A percentile compares a stretch with the other conserved stretches of the same genome.
phyloP scores from a whole-genome alignment of 139 green algal genomes.

The Volvox africanus region DNA sequence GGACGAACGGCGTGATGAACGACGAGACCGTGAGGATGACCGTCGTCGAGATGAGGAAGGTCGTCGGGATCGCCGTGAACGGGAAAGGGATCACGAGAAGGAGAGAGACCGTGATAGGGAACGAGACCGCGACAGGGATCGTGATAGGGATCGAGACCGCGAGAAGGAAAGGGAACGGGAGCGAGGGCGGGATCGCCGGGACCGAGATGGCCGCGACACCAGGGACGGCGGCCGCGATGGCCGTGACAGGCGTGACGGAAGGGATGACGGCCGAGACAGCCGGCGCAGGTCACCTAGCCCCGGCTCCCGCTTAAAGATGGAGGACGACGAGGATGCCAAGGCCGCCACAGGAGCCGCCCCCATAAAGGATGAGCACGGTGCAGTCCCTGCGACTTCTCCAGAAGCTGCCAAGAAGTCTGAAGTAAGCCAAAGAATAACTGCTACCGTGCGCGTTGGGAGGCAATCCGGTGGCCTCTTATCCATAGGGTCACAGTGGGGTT shows the following conservation, averaged over 20 bases:
- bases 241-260: slow-evolving; percentile 35
- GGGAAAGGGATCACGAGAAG: slow-evolving; percentile 9
- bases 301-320: slow-evolving; percentile 10
- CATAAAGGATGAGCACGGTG: neutral
- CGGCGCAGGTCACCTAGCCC: slow-evolving; percentile 22
- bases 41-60: slow-evolving; percentile 31
- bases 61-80: slow-evolving; percentile 19
- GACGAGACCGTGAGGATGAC: neutral
- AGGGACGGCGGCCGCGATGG: slow-evolving; percentile 28
- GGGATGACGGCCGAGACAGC: slow-evolving; percentile 39
- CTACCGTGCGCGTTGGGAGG: neutral
- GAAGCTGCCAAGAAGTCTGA: slow-evolving; percentile 40
- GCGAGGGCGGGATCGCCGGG: slow-evolving; percentile 9
- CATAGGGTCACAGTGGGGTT: too few relatives aligned
- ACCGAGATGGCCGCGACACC: slow-evolving; percentile 43
- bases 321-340: slow-evolving; percentile 35
- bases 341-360: neutral
- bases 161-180: slow-evolving; percentile 22
- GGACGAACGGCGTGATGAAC: slow-evolving; percentile 13
- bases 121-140: slow-evolving; percentile 7
- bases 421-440: neutral
- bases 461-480: too few relatives aligned
- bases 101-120: slow-evolving; percentile 24
- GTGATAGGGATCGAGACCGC: slow-evolving; percentile 24
- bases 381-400: neutral